These are phyloP conservation scores for Nicotiana undulata DNA, from an alignment of 257 asterid species.

Conservation along the genomic window DNA sequence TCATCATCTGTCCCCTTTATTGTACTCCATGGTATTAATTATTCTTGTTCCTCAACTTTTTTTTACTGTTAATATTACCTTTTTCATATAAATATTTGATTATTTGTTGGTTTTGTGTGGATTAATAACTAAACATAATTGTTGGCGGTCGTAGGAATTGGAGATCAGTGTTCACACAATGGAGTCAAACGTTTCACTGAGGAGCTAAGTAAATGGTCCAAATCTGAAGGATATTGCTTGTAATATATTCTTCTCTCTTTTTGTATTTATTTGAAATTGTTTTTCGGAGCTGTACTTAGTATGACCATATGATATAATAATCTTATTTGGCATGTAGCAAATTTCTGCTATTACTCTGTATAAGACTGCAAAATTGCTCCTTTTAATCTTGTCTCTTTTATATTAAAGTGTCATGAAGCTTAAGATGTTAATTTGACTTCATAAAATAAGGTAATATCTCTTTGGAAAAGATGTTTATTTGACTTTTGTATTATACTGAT, in stretches of 20 bases:
- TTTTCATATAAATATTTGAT: background rate
- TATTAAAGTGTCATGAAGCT: background rate
- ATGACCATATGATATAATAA: background rate
- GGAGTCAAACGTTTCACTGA: constrained; percentile 70
- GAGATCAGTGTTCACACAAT: constrained; percentile 78
- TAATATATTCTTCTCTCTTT: constrained; percentile 14
- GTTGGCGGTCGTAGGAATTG: constrained; percentile 51
- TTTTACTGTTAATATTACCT: background rate
- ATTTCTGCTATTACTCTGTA: background rate
- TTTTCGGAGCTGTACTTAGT: background rate
- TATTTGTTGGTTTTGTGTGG: background rate
- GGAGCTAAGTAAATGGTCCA: constrained; percentile 58
- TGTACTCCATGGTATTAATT: constrained; percentile 70
- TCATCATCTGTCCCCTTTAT: constrained; percentile 66
- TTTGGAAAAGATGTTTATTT: no score
- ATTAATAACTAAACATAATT: background rate
- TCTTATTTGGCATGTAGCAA: background rate
- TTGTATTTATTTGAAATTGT: background rate
- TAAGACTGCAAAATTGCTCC: background rate
- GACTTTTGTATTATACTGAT: background rate
- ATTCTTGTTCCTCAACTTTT: background rate
- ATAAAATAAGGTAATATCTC: background rate
- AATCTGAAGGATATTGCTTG: constrained; percentile 74
- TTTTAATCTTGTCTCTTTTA: background rate
- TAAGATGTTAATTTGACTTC: background rate